Conservation (phyloP, 1,284 basidiomycete species). For the Pascua guehoae region DNA sequence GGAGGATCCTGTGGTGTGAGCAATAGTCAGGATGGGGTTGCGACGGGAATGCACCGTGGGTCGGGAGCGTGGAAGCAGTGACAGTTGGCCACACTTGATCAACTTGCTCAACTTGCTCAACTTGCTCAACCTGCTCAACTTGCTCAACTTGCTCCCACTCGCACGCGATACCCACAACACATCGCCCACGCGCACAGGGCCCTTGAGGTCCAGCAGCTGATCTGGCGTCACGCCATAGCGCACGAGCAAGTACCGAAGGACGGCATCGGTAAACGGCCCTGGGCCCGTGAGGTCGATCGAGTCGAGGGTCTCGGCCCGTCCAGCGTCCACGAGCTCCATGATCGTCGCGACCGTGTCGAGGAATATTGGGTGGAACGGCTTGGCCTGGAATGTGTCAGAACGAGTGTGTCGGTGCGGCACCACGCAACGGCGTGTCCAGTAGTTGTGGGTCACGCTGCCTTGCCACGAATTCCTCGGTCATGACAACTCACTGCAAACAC, state of each 20-base stretch:
- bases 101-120: no score
- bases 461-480: no score
- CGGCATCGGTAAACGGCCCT: constrained; percentile 34
- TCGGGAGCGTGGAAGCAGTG: no score
- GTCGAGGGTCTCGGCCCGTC: neutral
- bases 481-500: constrained; percentile 19
- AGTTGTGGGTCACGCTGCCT: no score
- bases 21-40: neutral
- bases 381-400: constrained; percentile 17
- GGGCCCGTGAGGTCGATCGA: constrained; percentile 31
- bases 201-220: constrained; percentile 20
- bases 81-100: neutral
- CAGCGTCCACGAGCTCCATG: constrained; percentile 5
- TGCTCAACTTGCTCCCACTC: neutral
- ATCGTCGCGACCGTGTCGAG: constrained; percentile 31
- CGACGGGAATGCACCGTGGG: no score
- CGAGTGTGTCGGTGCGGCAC: no score
- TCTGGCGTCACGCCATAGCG: constrained; percentile 36
- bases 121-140: neutral
- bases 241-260: constrained; percentile 34
- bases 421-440: neutral
- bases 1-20: constrained; percentile 14
- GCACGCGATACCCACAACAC: constrained; percentile 25
- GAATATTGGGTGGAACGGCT: constrained; percentile 34
- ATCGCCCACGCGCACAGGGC: constrained; percentile 34